Evolutionary conservation across 495 filamentous ascomycete genomes (phyloP).

Genomic region (Penicillium bovifimosum): DNA sequence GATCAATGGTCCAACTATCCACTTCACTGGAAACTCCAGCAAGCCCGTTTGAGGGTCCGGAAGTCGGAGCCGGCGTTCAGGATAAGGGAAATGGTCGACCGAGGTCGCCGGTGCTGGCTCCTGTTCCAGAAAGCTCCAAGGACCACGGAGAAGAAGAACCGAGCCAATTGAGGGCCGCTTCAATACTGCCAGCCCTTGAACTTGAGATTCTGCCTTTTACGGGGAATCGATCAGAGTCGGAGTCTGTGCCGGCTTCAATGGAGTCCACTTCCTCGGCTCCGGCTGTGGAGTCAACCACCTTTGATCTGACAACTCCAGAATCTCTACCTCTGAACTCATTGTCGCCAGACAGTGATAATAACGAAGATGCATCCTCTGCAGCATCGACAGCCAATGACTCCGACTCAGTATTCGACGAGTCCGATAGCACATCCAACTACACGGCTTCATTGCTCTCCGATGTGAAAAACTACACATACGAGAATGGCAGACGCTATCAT

Average conservation of each 20-base stretch:
- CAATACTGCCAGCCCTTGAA: not conserved
- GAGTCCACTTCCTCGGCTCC: not conserved
- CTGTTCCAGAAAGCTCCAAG: conserved; percentile 9
- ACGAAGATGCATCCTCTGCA: conserved; percentile 9
- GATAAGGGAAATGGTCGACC: not conserved
- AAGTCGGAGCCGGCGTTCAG: too few relatives aligned
- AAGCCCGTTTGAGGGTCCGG: not conserved
- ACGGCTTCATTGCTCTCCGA: conserved; percentile 24
- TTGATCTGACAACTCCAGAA: not conserved
- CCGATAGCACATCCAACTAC: conserved; percentile 20
- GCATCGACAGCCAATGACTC: conserved; percentile 9
- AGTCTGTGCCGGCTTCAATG: not conserved
- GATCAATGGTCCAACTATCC: too few relatives aligned
- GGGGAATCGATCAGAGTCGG: not conserved
- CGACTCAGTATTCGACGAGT: conserved; percentile 21
- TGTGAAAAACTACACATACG: conserved; percentile 23
- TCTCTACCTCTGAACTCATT: not conserved
- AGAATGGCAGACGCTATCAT: conserved; percentile 68
- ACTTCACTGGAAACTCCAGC: not conserved
- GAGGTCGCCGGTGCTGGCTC: conserved; percentile 5
- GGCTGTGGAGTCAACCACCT: not conserved
- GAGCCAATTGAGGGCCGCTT: too few relatives aligned
- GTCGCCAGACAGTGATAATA: not conserved
- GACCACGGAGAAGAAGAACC: not conserved
- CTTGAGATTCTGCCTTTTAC: not conserved